Percentiles rank a stretch among this genome's conserved stretches.
These are phyloP conservation scores for Bothriochloa decipiens DNA, from an alignment of 176 grass and related monocot species.

Conservation along the genomic window DNA sequence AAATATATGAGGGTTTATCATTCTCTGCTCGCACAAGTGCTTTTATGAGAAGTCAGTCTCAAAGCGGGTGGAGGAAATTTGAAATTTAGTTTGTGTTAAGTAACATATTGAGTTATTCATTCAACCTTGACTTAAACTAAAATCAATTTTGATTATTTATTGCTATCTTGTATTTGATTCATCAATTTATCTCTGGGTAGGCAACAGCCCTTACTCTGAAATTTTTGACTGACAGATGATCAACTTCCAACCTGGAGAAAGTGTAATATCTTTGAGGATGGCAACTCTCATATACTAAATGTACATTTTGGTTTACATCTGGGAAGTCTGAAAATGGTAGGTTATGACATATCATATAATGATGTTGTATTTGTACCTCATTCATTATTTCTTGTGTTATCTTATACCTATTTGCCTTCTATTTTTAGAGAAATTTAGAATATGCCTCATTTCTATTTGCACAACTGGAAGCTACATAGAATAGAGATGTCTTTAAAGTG, in stretches of 20 bases:
- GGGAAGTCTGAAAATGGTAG: conserved; percentile 89
- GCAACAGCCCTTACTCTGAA: not conserved
- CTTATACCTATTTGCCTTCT: not conserved
- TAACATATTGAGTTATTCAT: conserved; percentile 6
- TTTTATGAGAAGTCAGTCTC: conserved; percentile 27
- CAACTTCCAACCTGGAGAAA: conserved; percentile 78
- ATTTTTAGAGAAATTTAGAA: not conserved
- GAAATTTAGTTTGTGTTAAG: not conserved
- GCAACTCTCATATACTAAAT: conserved; percentile 59
- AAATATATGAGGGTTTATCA: not conserved
- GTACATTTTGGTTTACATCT: conserved; percentile 68
- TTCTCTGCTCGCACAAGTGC: conserved; percentile 24
- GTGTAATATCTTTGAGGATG: conserved; percentile 75
- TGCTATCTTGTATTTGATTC: conserved; percentile 3
- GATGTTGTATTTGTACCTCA: not conserved
- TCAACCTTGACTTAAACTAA: not conserved
- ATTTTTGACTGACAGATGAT: conserved; percentile 56
- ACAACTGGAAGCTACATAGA: not conserved
- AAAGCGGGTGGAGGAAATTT: not conserved
- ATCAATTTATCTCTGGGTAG: not conserved
- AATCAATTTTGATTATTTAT: conserved; percentile 17
- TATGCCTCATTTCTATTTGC: conserved; percentile 15
- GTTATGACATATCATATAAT: conserved; percentile 32
- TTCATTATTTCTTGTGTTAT: not conserved
- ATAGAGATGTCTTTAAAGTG: not conserved